phyloP scores from a whole-genome alignment of 1,139 yeast species.

The Blastobotrys arbuscula region DNA sequence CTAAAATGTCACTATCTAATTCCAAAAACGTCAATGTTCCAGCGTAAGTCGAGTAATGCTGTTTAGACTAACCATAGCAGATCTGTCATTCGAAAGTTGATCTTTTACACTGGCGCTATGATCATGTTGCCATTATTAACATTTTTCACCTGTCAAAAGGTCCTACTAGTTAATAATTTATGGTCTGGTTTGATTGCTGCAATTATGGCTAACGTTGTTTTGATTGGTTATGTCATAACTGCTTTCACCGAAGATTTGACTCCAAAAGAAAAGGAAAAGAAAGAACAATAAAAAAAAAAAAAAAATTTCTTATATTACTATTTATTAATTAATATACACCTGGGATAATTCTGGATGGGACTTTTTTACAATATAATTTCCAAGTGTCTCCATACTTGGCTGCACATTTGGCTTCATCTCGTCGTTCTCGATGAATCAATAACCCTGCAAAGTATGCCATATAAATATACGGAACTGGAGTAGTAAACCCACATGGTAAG shows the following conservation, averaged over 20 bases:
- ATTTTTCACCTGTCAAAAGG: constrained; percentile 57
- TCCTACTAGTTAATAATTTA: constrained; percentile 50
- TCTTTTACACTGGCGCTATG: constrained; percentile 88
- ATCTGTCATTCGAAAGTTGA: constrained; percentile 59
- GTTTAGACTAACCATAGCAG: not conserved
- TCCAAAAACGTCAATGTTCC: constrained; percentile 16
- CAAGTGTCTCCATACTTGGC: constrained; percentile 81
- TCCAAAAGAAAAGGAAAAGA: constrained; percentile 34
- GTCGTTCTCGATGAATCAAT: constrained; percentile 76
- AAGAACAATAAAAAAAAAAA: constrained; percentile 19
- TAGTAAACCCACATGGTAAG: constrained; percentile 75
- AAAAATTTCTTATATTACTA: not conserved
- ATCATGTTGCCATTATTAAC: constrained; percentile 67
- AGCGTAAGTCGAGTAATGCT: constrained; percentile 14
- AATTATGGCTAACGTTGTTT: constrained; percentile 74
- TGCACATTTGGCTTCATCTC: constrained; percentile 90
- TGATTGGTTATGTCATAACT: constrained; percentile 76
- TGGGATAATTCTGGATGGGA: constrained; percentile 89
- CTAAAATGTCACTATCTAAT: not conserved
- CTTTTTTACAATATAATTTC: constrained; percentile 71
- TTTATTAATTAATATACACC: constrained; percentile 52
- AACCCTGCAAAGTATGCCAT: constrained; percentile 75
- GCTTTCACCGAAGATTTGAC: constrained; percentile 73
- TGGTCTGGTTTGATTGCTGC: constrained; percentile 91
- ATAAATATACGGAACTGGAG: constrained; percentile 83